These are phyloP conservation scores for Amauroascus niger DNA, from an alignment of 2,329 filamentous ascomycete species.

Conservation along the genomic window DNA sequence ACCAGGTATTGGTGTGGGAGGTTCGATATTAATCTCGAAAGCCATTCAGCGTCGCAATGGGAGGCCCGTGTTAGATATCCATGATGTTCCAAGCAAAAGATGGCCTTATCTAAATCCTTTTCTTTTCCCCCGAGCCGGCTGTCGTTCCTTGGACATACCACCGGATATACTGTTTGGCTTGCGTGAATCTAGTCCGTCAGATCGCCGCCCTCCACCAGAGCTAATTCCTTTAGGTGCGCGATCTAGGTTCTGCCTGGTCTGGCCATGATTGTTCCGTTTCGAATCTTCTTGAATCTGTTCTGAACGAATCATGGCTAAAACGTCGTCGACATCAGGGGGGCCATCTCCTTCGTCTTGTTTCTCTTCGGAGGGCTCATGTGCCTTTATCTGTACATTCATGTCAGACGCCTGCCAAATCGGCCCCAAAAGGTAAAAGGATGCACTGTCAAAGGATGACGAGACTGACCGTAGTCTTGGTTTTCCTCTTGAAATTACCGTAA, in stretches of 20 bases:
- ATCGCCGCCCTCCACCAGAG: neutral
- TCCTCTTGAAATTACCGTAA: constrained; percentile 35
- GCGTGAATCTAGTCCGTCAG: constrained; percentile 2
- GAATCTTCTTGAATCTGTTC: neutral
- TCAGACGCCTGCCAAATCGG: neutral
- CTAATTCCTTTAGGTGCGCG: constrained; percentile 5
- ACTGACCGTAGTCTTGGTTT: constrained; percentile 17
- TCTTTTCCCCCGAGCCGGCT: constrained; percentile 14
- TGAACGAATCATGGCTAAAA: neutral
- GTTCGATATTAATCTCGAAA: neutral
- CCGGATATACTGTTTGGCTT: constrained; percentile 9
- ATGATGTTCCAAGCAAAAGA: neutral
- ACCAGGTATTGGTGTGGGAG: neutral
- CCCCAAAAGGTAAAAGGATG: neutral
- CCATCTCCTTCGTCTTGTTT: neutral
- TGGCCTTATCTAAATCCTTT: constrained; percentile 9
- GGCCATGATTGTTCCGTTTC: neutral
- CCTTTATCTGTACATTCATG: neutral
- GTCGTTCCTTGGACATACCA: constrained; percentile 1
- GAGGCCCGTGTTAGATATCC: neutral
- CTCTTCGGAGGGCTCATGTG: neutral
- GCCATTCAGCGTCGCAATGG: neutral
- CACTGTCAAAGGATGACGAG: neutral
- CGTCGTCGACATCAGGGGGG: neutral
- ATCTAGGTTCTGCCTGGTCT: neutral